A percentile compares a stretch with the other conserved stretches of the same genome.
Conservation (phyloP, 805 yeast species). For the Alloascoidea africana region DNA sequence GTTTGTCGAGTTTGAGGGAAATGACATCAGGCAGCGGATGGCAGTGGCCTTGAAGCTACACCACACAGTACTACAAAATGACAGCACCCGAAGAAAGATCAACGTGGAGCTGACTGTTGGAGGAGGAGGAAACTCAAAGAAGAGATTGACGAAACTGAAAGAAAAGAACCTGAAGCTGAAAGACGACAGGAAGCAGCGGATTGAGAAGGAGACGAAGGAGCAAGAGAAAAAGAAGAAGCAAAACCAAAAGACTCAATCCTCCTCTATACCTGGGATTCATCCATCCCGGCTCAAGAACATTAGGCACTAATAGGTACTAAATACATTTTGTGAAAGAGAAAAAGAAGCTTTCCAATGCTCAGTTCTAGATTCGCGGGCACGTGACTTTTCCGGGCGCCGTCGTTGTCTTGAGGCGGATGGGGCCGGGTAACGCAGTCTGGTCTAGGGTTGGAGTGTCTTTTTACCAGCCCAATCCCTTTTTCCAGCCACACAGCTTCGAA, state of each 20-base stretch:
- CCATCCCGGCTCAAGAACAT: neutral
- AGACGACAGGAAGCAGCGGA: slow-evolving; percentile 50
- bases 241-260: slow-evolving; percentile 6
- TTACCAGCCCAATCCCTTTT: neutral
- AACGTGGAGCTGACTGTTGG: slow-evolving; percentile 96
- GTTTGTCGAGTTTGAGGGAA: slow-evolving; percentile 65
- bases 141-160: slow-evolving; percentile 44
- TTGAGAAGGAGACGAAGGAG: slow-evolving; percentile 27
- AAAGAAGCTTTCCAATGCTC: too few species aligned
- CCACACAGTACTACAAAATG: slow-evolving; percentile 48
- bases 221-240: slow-evolving; percentile 18
- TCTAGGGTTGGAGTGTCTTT: neutral
- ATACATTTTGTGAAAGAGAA: too few species aligned
- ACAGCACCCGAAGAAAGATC: too few species aligned
- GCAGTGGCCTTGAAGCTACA: slow-evolving; percentile 78
- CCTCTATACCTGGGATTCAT: neutral
- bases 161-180: slow-evolving; percentile 64
- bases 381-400: too few species aligned
- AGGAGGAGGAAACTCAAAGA: slow-evolving; percentile 85
- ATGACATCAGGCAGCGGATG: slow-evolving; percentile 62
- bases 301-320: too few species aligned
- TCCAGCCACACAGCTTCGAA: too few species aligned
- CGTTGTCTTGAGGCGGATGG: too few species aligned
- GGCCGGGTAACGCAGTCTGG: slow-evolving; percentile 1
- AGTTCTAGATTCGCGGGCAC: too few species aligned